phyloP scores from a whole-genome alignment of 2,329 filamentous ascomycete genomes.

The Apiospora sp. region DNA sequence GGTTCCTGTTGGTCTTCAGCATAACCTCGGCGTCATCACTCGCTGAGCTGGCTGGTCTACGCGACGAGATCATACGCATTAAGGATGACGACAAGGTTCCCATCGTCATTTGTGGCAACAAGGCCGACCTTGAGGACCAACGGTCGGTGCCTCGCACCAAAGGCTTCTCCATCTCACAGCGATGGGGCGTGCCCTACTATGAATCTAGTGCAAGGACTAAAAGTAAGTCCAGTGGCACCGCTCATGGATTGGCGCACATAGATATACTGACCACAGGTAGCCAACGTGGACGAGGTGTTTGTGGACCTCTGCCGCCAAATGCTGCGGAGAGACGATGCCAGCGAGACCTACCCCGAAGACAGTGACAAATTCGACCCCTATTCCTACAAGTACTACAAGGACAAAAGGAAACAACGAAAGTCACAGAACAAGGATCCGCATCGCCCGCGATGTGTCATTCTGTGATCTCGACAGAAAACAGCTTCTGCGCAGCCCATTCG shows the following conservation, averaged over 20 bases:
- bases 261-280: constrained; percentile 42
- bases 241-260: not conserved
- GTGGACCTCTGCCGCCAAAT: constrained; percentile 85
- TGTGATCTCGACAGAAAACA: constrained; percentile 41
- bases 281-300: constrained; percentile 92
- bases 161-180: constrained; percentile 85
- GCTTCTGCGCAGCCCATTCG: not conserved
- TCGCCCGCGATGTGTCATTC: constrained; percentile 52
- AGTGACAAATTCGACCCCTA: constrained; percentile 52
- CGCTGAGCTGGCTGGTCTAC: constrained; percentile 79
- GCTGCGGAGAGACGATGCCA: constrained; percentile 73
- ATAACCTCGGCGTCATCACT: constrained; percentile 88
- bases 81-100: constrained; percentile 87
- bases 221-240: constrained; percentile 53
- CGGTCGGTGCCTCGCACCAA: constrained; percentile 78
- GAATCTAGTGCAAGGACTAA: constrained; percentile 84
- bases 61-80: constrained; percentile 89
- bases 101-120: constrained; percentile 92
- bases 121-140: constrained; percentile 88
- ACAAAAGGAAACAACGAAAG: constrained; percentile 42
- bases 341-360: constrained; percentile 48
- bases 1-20: constrained; percentile 90
- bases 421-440: constrained; percentile 37
- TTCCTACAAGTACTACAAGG: constrained; percentile 43
- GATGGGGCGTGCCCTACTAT: constrained; percentile 90